phyloP scores from a whole-genome alignment of 139 green algal species.

The Haematococcus lacustris region DNA sequence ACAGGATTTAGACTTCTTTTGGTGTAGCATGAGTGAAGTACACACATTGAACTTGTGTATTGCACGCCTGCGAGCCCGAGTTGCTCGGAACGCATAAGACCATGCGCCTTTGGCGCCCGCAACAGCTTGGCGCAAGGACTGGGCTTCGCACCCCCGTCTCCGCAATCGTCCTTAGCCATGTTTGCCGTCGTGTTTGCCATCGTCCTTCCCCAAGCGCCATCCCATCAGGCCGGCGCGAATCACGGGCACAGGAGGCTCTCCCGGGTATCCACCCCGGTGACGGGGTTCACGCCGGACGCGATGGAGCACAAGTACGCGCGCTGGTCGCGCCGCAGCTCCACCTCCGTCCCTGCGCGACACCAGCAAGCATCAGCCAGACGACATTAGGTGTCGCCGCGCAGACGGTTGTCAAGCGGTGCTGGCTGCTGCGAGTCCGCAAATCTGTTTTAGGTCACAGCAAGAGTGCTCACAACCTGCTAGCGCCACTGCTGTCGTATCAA shows the following conservation, averaged over 20 bases:
- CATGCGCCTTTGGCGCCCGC: too few species aligned
- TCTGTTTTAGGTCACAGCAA: neutral
- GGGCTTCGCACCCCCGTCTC: too few species aligned
- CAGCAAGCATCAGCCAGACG: neutral
- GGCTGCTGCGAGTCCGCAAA: neutral
- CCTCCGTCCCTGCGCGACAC: slow-evolving; percentile 43
- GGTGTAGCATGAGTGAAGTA: neutral
- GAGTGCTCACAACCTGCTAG: neutral
- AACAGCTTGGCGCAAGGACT: too few species aligned
- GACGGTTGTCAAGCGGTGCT: too few species aligned
- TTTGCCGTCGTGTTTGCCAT: too few species aligned
- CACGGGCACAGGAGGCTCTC: slow-evolving; percentile 65
- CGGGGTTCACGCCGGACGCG: slow-evolving; percentile 67
- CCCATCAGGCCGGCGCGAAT: too few species aligned
- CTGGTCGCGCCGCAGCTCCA: slow-evolving; percentile 60
- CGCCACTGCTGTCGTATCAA: neutral
- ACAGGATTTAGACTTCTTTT: too few species aligned
- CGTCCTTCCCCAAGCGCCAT: too few species aligned
- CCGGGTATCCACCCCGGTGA: slow-evolving; percentile 64
- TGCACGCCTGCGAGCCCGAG: too few species aligned
- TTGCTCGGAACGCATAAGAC: too few species aligned
- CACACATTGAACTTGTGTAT: neutral
- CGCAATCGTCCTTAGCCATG: too few species aligned
- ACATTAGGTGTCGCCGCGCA: too few species aligned
- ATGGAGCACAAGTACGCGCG: slow-evolving; percentile 63